Percentiles rank a stretch among this genome's conserved stretches.
These are phyloP conservation scores for Mortierella sp. DNA, from an alignment of 371 early-diverging fungal species.

Conservation along the genomic window DNA sequence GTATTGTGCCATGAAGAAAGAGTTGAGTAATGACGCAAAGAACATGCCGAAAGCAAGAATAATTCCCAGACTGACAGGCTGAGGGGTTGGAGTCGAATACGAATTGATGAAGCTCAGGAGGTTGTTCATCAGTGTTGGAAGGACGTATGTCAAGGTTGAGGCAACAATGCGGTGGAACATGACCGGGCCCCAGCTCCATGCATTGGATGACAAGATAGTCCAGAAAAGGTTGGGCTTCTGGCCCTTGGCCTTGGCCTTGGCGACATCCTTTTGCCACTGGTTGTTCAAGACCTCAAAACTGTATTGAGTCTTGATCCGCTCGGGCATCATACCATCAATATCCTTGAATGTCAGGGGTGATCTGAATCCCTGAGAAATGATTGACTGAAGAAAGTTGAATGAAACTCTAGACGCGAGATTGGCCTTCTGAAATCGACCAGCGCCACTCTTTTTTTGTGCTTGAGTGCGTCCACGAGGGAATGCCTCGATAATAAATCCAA, in stretches of 20 bases:
- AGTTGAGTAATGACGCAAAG: slow-evolving; percentile 39
- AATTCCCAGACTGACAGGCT: slow-evolving; percentile 42
- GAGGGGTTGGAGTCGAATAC: slow-evolving; percentile 18
- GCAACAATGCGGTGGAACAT: slow-evolving; percentile 39
- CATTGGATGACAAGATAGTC: slow-evolving; percentile 28
- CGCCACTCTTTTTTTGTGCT: slow-evolving; percentile 35
- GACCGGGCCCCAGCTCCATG: slow-evolving; percentile 24
- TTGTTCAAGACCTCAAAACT: slow-evolving; percentile 16
- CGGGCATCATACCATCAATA: slow-evolving; percentile 44
- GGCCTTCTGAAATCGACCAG: slow-evolving; percentile 36
- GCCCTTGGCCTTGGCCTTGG: slow-evolving; percentile 25
- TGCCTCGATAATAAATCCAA: slow-evolving; percentile 44
- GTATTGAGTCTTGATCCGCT: slow-evolving; percentile 23
- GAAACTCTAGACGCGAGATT: slow-evolving; percentile 38
- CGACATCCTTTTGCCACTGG: slow-evolving; percentile 26
- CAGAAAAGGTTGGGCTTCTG: slow-evolving; percentile 28
- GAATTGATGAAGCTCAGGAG: slow-evolving; percentile 37
- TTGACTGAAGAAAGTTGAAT: slow-evolving; percentile 44
- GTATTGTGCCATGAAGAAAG: slow-evolving; percentile 53
- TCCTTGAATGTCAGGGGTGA: slow-evolving; percentile 28
- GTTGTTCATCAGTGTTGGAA: slow-evolving; percentile 26
- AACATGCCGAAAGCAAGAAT: slow-evolving; percentile 57
- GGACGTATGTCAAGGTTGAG: slow-evolving; percentile 39
- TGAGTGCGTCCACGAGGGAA: slow-evolving; percentile 49
- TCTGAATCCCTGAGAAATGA: slow-evolving; percentile 34